Conservation (phyloP, 2,329 filamentous ascomycete genomes). For the Aspergillus chevalieri region DNA sequence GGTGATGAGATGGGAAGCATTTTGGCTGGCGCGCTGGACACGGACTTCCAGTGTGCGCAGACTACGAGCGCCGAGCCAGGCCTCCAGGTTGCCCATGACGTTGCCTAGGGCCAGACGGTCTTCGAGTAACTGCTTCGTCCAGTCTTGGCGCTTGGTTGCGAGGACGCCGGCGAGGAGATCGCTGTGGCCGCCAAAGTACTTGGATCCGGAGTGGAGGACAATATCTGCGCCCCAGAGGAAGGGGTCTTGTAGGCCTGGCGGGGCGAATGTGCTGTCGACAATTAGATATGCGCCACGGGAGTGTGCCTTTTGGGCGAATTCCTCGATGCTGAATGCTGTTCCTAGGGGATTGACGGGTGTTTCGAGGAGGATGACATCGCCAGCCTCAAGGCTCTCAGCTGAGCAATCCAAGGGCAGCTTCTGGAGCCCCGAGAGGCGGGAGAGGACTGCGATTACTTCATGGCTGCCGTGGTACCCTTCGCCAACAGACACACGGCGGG, state of each 20-base stretch:
- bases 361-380: conserved; percentile 83
- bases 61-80: conserved; percentile 82
- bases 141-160: conserved; percentile 52
- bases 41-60: conserved; percentile 77
- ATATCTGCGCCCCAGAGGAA: conserved; percentile 73
- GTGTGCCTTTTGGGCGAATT: conserved; percentile 66
- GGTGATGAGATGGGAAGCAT: conserved; percentile 59
- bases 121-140: conserved; percentile 52
- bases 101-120: conserved; percentile 72
- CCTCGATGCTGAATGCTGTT: conserved; percentile 63
- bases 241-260: conserved; percentile 79
- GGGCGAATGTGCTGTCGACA: conserved; percentile 86
- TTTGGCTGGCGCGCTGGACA: conserved; percentile 66
- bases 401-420: conserved; percentile 66
- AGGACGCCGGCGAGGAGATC: conserved; percentile 87
- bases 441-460: conserved; percentile 68
- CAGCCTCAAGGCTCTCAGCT: conserved; percentile 58
- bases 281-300: conserved; percentile 65
- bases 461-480: conserved; percentile 91
- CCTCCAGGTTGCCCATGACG: conserved; percentile 81
- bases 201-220: conserved; percentile 86
- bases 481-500: conserved; percentile 72
- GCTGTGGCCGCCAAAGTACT: conserved; percentile 90
- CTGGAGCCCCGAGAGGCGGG: conserved; percentile 68
- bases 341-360: conserved; percentile 88